These are phyloP conservation scores for Helenozyma rhizophorensis DNA, from an alignment of 805 yeast species.

Conservation along the genomic window DNA sequence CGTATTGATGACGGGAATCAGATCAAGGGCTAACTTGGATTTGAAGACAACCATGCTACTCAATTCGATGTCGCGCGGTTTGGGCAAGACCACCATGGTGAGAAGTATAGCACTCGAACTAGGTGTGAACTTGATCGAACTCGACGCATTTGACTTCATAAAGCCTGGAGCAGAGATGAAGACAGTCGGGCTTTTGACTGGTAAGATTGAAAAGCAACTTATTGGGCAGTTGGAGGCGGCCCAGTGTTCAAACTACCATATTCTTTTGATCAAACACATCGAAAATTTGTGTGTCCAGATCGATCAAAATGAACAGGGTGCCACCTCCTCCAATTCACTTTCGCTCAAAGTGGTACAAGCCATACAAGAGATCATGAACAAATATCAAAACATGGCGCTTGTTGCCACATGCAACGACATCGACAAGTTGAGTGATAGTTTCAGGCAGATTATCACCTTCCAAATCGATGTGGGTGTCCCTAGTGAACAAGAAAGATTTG, in stretches of 20 bases:
- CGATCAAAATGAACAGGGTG: constrained; percentile 52
- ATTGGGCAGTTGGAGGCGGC: constrained; percentile 33
- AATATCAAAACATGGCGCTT: constrained; percentile 40
- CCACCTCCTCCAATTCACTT: constrained; percentile 38
- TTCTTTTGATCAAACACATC: constrained; percentile 65
- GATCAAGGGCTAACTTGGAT: constrained; percentile 25
- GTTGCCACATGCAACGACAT: constrained; percentile 69
- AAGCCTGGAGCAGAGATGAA: constrained; percentile 72
- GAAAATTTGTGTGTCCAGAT: constrained; percentile 68
- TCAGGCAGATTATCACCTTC: constrained; percentile 69
- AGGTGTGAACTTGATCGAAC: constrained; percentile 62
- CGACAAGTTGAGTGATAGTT: constrained; percentile 60
- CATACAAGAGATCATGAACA: constrained; percentile 49
- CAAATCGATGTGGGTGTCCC: constrained; percentile 78
- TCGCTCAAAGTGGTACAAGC: constrained; percentile 53
- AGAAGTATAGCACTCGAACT: constrained; percentile 48
- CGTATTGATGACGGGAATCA: constrained; percentile 50
- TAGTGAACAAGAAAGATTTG: constrained; percentile 63
- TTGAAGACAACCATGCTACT: constrained; percentile 62
- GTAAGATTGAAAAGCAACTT: constrained; percentile 59
- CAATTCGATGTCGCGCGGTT: constrained; percentile 65
- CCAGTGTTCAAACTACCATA: constrained; percentile 26
- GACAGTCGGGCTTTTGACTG: constrained; percentile 72
- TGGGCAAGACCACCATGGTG: constrained; percentile 73
- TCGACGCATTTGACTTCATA: constrained; percentile 66